Conservation (phyloP, 1,139 yeast genomes). For the Nadsonia starkeyi-henricii region DNA sequence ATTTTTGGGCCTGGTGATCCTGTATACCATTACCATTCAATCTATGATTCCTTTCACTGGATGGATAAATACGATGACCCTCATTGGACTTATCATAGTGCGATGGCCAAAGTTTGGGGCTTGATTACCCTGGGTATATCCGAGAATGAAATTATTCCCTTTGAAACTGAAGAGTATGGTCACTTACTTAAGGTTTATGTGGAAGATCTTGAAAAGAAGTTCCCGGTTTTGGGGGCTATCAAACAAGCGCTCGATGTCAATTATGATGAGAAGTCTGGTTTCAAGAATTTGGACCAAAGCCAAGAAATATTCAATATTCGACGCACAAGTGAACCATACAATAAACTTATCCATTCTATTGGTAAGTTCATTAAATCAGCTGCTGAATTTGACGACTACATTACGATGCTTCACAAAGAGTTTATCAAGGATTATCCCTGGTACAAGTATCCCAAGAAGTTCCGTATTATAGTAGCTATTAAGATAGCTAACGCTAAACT, state of each 20-base stretch:
- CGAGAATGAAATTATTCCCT: constrained; percentile 32
- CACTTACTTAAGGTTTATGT: constrained; percentile 23
- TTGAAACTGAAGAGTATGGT: constrained; percentile 33
- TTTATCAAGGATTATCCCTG: constrained; percentile 20
- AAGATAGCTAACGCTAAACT: constrained; percentile 25
- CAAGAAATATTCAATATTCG: background rate
- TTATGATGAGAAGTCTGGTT: background rate
- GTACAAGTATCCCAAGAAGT: constrained; percentile 20
- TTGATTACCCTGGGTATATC: constrained; percentile 32
- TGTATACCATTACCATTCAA: constrained; percentile 56
- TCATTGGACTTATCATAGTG: constrained; percentile 39
- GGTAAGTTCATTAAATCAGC: constrained; percentile 14
- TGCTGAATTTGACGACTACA: constrained; percentile 18
- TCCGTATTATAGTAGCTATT: constrained; percentile 17
- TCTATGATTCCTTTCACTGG: constrained; percentile 58
- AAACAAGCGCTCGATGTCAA: background rate
- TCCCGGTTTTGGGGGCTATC: constrained; percentile 4
- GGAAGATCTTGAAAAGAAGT: constrained; percentile 12
- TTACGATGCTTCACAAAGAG: constrained; percentile 17
- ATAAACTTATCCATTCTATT: constrained; percentile 16
- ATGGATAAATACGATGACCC: constrained; percentile 47
- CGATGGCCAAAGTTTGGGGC: constrained; percentile 40
- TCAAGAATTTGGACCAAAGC: background rate
- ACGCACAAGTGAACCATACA: constrained; percentile 12
- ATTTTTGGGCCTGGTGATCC: constrained; percentile 29